Evolutionary conservation across 768 basidiomycete species (phyloP).

Genomic region (Russula sp.): DNA sequence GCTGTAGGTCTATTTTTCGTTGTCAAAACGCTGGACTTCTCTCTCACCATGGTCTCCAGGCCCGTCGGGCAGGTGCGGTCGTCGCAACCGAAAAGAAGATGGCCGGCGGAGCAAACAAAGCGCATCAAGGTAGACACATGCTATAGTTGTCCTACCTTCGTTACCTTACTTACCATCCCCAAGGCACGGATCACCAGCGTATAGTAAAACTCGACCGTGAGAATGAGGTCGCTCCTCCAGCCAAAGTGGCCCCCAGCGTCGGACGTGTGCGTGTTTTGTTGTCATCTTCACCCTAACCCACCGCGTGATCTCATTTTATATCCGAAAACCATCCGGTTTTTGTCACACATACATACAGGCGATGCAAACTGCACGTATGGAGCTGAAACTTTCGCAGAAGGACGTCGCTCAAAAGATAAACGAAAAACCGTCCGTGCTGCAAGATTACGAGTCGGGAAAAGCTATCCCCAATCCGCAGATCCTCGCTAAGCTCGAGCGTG

Average conservation of each 20-base stretch:
- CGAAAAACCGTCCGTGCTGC: slow-evolving; percentile 81
- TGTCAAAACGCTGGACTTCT: background rate
- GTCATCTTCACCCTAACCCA: background rate
- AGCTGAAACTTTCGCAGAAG: slow-evolving; percentile 79
- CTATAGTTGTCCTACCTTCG: background rate
- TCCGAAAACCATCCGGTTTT: background rate
- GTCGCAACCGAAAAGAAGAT: slow-evolving; percentile 81
- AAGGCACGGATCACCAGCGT: slow-evolving; percentile 87
- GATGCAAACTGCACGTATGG: slow-evolving; percentile 73
- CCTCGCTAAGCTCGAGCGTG: slow-evolving; percentile 81
- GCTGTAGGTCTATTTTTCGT: slow-evolving; percentile 16
- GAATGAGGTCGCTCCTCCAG: slow-evolving; percentile 90
- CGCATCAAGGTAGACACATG: slow-evolving; percentile 47
- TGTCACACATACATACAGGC: slow-evolving; percentile 42
- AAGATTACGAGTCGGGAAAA: slow-evolving; percentile 85
- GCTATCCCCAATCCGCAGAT: slow-evolving; percentile 85
- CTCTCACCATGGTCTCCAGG: slow-evolving; percentile 36
- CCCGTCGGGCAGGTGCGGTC: slow-evolving; percentile 66
- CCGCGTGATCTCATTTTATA: background rate
- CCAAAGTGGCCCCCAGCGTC: slow-evolving; percentile 66
- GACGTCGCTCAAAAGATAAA: slow-evolving; percentile 90
- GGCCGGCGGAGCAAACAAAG: slow-evolving; percentile 64
- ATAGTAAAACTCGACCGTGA: slow-evolving; percentile 93
- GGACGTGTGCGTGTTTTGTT: slow-evolving; percentile 48
- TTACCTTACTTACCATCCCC: background rate